Evolutionary conservation across 2,329 filamentous ascomycete species (phyloP).

Genomic region (Diaporthe velutina): DNA sequence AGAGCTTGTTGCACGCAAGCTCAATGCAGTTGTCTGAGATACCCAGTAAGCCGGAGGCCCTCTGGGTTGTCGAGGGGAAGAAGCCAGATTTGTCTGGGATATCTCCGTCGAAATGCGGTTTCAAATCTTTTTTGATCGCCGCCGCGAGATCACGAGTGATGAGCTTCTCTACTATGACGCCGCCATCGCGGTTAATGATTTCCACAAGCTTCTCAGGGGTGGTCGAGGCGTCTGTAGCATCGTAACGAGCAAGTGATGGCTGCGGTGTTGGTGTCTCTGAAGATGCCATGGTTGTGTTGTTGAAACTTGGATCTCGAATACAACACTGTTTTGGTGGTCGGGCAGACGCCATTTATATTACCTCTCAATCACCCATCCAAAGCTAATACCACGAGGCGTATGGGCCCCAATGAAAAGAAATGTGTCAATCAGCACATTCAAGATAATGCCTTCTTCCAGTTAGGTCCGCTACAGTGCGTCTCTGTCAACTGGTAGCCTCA

Average conservation of each 20-base stretch:
- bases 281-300: neutral
- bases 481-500: neutral
- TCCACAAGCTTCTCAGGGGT: neutral
- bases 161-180: slow-evolving; percentile 21
- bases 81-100: slow-evolving; percentile 13
- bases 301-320: neutral
- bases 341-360: neutral
- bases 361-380: neutral
- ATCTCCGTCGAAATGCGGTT: neutral
- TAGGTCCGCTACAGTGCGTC: neutral
- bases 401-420: neutral
- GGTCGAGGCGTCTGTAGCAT: neutral
- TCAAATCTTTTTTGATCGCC: neutral
- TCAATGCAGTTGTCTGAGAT: slow-evolving; percentile 16
- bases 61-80: neutral
- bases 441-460: neutral
- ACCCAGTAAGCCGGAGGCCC: neutral
- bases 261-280: neutral
- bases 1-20: slow-evolving; percentile 16
- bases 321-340: neutral
- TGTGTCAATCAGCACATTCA: neutral
- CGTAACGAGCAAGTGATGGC: neutral
- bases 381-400: neutral
- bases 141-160: slow-evolving; percentile 4
- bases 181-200: slow-evolving; percentile 6